Conservation (phyloP, 2,329 filamentous ascomycete species). For the Pseudogymnoascus sp. region DNA sequence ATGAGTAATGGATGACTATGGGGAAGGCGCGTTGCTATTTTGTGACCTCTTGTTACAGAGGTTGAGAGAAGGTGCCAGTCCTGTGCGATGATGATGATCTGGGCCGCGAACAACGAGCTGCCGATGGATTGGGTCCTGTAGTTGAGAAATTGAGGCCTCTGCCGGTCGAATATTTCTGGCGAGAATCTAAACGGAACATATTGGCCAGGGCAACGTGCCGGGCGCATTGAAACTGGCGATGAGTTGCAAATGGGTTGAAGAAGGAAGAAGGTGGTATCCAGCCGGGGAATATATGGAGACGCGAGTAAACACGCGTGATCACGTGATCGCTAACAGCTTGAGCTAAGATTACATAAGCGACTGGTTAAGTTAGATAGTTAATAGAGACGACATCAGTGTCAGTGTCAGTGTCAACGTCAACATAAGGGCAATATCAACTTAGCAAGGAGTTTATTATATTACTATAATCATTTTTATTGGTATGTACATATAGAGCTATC, state of each 20-base stretch:
- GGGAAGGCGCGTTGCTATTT: constrained; percentile 65
- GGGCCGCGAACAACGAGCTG: constrained; percentile 16
- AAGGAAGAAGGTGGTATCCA: neutral
- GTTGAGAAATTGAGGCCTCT: constrained; percentile 15
- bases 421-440: neutral
- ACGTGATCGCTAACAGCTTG: neutral
- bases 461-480: neutral
- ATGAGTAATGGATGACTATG: constrained; percentile 69
- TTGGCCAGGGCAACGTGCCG: neutral
- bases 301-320: neutral
- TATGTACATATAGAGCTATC: neutral
- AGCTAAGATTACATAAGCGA: neutral
- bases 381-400: neutral
- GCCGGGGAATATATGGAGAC: neutral
- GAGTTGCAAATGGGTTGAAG: neutral
- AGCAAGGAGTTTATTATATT: neutral
- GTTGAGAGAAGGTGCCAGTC: constrained; percentile 39
- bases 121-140: constrained; percentile 21
- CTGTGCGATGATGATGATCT: constrained; percentile 17
- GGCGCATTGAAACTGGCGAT: neutral
- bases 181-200: neutral
- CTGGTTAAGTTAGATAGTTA: neutral
- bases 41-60: constrained; percentile 26
- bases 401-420: neutral
- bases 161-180: constrained; percentile 12